A percentile compares a stretch with the other conserved stretches of the same genome.
These are phyloP conservation scores for Penicillium silybi DNA, from an alignment of 495 filamentous ascomycete species.

Conservation along the genomic window DNA sequence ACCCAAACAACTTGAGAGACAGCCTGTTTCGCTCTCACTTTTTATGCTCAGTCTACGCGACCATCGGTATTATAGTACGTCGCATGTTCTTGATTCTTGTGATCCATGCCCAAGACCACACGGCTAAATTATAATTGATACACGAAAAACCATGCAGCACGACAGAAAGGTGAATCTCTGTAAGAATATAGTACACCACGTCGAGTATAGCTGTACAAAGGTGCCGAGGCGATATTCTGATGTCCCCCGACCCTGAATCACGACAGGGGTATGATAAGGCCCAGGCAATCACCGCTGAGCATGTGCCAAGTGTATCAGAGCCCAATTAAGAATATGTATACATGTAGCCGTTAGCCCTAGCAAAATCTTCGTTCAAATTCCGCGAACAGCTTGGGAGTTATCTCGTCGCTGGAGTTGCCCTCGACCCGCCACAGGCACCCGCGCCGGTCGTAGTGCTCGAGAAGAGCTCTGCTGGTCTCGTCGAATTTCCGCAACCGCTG, in stretches of 20 bases:
- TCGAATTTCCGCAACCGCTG: slow-evolving; percentile 75
- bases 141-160: neutral
- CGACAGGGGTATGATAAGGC: slow-evolving; percentile 12
- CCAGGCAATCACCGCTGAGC: neutral
- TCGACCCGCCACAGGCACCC: slow-evolving; percentile 86
- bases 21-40: neutral
- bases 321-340: slow-evolving; percentile 20
- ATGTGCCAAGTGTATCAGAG: neutral
- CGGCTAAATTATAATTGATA: neutral
- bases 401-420: slow-evolving; percentile 89
- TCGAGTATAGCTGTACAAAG: slow-evolving; percentile 16
- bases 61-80: neutral
- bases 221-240: neutral
- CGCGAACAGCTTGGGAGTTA: slow-evolving; percentile 74
- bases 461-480: slow-evolving; percentile 75
- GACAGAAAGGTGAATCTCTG: neutral
- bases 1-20: neutral
- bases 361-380: slow-evolving; percentile 79
- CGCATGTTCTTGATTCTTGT: neutral
- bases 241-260: neutral
- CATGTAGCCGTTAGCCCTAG: slow-evolving; percentile 14
- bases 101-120: neutral
- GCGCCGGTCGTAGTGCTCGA: slow-evolving; percentile 83
- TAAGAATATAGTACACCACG: slow-evolving; percentile 18
- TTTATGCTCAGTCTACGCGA: neutral